phyloP scores from a whole-genome alignment of 306 rosid genomes.

The Inga oerstediana region DNA sequence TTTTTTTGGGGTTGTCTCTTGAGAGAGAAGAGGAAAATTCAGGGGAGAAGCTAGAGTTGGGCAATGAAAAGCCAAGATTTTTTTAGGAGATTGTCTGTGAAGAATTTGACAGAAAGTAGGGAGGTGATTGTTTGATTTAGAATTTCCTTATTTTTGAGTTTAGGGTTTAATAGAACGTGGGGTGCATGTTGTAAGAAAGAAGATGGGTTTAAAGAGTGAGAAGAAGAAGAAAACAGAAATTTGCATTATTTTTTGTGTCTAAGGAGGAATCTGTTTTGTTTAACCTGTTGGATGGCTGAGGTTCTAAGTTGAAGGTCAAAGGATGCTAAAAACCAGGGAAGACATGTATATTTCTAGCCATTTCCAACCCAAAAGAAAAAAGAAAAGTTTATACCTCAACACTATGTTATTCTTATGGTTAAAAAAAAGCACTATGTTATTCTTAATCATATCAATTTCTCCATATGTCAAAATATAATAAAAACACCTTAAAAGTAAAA shows the following conservation, averaged over 20 bases:
- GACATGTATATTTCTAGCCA: slow-evolving; percentile 43
- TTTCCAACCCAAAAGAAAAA: background rate
- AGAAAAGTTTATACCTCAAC: background rate
- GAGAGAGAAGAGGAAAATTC: slow-evolving; percentile 25
- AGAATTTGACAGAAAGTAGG: slow-evolving; percentile 44
- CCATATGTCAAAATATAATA: background rate
- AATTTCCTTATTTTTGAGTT: slow-evolving; percentile 34
- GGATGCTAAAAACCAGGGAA: slow-evolving; percentile 48
- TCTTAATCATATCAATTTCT: background rate
- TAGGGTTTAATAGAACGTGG: slow-evolving; percentile 62
- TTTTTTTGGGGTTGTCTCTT: background rate
- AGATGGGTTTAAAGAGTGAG: slow-evolving; percentile 37
- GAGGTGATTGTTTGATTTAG: slow-evolving; percentile 46
- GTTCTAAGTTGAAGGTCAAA: slow-evolving; percentile 59
- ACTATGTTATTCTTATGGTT: background rate
- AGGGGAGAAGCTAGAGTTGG: slow-evolving; percentile 35
- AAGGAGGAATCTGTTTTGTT: slow-evolving; percentile 20
- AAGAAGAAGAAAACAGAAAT: slow-evolving; percentile 11
- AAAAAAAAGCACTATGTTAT: background rate
- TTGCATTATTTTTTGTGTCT: slow-evolving; percentile 22
- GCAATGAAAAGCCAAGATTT: slow-evolving; percentile 31
- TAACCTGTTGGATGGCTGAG: slow-evolving; percentile 55
- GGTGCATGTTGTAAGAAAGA: slow-evolving; percentile 72
- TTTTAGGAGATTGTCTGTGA: slow-evolving; percentile 33
- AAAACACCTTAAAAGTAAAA: background rate